A percentile compares a stretch with the other conserved stretches of the same genome.
Evolutionary conservation across 1,284 basidiomycete genomes (phyloP).

Genomic region (Trametes versicolor): DNA sequence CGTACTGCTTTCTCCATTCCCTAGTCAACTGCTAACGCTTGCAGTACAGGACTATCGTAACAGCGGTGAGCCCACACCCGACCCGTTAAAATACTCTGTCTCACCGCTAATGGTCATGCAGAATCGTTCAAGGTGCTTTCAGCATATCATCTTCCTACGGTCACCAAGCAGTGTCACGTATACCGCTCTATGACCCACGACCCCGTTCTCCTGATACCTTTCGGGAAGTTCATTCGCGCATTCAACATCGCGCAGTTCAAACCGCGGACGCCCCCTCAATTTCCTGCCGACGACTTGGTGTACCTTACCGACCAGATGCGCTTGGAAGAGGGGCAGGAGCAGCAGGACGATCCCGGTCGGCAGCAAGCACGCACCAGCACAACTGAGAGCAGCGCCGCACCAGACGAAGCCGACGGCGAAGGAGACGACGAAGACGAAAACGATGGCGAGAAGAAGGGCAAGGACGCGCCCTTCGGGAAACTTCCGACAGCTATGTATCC

Average conservation of each 20-base stretch:
- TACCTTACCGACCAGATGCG: slow-evolving; percentile 32
- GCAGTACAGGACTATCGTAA: slow-evolving; percentile 72
- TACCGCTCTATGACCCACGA: slow-evolving; percentile 57
- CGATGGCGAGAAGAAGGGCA: slow-evolving; percentile 3
- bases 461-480: slow-evolving; percentile 7
- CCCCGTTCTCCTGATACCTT: slow-evolving; percentile 60
- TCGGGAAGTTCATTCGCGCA: slow-evolving; percentile 53
- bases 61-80: slow-evolving; percentile 57
- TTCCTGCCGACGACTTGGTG: slow-evolving; percentile 36
- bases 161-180: slow-evolving; percentile 52
- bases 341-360: neutral
- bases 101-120: slow-evolving; percentile 23
- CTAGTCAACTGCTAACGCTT: neutral
- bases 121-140: slow-evolving; percentile 74
- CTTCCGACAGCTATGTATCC: slow-evolving; percentile 18
- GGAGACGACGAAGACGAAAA: neutral
- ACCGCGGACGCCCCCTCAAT: slow-evolving; percentile 45
- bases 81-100: neutral
- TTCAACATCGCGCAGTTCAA: slow-evolving; percentile 59
- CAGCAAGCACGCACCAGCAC: neutral
- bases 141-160: slow-evolving; percentile 54
- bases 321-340: slow-evolving; percentile 12
- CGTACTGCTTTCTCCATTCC: slow-evolving; percentile 37
- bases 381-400: neutral
- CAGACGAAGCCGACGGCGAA: neutral